Evolutionary conservation across 495 filamentous ascomycete genomes (phyloP), one percentile per base, ranked within the genome.

Genomic region (Aspergillus wentii): DNA sequence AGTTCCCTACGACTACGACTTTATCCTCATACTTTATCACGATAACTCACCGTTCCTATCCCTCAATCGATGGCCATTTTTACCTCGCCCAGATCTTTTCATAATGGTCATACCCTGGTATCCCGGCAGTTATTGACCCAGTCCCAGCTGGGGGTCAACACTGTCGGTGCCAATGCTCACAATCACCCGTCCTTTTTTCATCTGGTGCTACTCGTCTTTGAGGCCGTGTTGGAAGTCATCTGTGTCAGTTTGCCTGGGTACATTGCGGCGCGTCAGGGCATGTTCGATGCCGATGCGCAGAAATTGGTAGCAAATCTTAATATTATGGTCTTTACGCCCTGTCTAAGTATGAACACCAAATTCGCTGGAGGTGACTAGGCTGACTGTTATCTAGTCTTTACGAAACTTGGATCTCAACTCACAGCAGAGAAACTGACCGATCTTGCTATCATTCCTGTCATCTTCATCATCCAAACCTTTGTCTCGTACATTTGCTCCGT

Each of bases 231-330:
- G 50, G 91, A 98, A 56, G 92, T 98, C 2, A 80, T 97, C 25
- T 97, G 90, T 61, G 92, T 98, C 52, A 87, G 83, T 58, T 62
- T 95, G 41, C 94, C 94, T 1, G 92, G 92, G n/a, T 98, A 95
- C 56, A 82, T 97, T 49, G 80, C 94, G 35, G 92, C 92, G 14
- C 72, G 82, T 30, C 70, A 84, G 49, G 94, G 94, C 56, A 82
- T 94, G 69, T 95, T 98, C 61, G 86, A 91, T 66, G 83, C 86
- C 31, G 87, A 95, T 27, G 84, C 86, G 48, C 92, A 98, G 60
- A 97, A 95, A 57, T 89, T 97, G 49, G 75, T 94, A 17, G 90
- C 92, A 25, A 95, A 98, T 51, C 70, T 98, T 40, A 98, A 98
- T 56, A 86, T 94, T 30, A 80, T 79, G 49, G 70, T 98, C 11